A percentile compares a stretch with the other conserved stretches of the same genome.
phyloP scores from a whole-genome alignment of 306 rosid species.

The Fragaria iinumae region DNA sequence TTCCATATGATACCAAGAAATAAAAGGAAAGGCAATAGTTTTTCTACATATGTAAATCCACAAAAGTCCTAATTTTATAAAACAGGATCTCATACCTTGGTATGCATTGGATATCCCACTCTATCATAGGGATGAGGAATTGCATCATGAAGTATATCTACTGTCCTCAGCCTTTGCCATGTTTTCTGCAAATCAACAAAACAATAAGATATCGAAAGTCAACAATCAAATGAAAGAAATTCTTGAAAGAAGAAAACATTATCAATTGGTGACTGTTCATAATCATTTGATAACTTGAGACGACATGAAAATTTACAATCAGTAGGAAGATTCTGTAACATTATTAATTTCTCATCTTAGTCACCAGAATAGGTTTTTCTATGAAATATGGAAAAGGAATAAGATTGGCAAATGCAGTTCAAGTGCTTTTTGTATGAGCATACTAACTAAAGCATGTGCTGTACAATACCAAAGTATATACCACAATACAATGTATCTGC shows the following conservation, averaged over 20 bases:
- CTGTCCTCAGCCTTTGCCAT: slow-evolving; percentile 64
- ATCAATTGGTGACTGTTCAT: background rate
- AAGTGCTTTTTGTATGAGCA: background rate
- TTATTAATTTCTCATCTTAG: background rate
- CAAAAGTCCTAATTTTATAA: slow-evolving; percentile 6
- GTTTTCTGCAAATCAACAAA: slow-evolving; percentile 46
- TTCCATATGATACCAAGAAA: background rate
- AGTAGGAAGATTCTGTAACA: background rate
- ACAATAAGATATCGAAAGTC: background rate
- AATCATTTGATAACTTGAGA: background rate
- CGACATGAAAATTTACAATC: background rate
- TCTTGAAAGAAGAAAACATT: background rate
- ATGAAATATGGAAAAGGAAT: background rate
- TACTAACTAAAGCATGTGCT: background rate
- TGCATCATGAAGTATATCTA: slow-evolving; percentile 66
- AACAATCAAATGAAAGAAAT: slow-evolving; percentile 8
- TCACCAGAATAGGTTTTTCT: background rate
- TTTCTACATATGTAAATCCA: background rate
- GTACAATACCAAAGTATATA: background rate
- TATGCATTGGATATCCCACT: slow-evolving; percentile 79
- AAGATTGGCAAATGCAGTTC: background rate
- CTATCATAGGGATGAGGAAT: slow-evolving; percentile 61
- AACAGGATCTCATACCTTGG: slow-evolving; percentile 46
- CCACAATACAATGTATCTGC: background rate
- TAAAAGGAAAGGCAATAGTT: background rate